phyloP scores from a whole-genome alignment of 2,329 filamentous ascomycete species.

The Malbranchea zuffiana region DNA sequence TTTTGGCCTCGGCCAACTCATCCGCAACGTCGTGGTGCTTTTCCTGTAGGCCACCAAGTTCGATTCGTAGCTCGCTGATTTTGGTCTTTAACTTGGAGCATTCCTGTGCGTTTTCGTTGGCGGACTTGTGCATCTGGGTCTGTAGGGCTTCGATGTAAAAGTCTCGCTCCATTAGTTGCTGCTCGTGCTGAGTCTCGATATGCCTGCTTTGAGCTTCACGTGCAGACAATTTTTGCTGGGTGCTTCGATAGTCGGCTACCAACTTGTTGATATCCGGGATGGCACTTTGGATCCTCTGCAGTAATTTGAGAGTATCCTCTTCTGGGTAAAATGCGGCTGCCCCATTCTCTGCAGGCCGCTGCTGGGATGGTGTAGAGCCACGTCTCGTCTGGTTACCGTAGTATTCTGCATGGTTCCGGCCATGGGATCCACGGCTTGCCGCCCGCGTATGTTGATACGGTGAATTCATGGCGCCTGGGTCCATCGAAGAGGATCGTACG shows the following conservation, averaged over 20 bases:
- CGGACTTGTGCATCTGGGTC: constrained; percentile 39
- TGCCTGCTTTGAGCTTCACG: constrained; percentile 42
- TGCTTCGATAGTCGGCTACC: constrained; percentile 39
- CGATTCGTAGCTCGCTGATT: constrained; percentile 40
- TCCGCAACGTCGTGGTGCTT: constrained; percentile 43
- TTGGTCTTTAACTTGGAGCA: constrained; percentile 32
- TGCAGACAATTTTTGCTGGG: constrained; percentile 39
- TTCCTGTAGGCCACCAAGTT: constrained; percentile 43
- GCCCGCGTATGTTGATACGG: constrained; percentile 24
- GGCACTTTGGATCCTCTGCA: constrained; percentile 36
- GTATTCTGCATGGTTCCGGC: constrained; percentile 23
- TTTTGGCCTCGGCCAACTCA: constrained; percentile 35
- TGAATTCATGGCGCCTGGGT: constrained; percentile 17
- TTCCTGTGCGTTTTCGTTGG: constrained; percentile 42
- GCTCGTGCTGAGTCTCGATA: constrained; percentile 40
- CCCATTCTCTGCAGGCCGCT: constrained; percentile 22
- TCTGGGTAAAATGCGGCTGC: constrained; percentile 4
- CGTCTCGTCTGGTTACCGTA: constrained; percentile 24
- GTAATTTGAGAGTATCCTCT: constrained; percentile 30
- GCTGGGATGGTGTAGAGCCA: constrained; percentile 20
- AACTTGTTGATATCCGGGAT: constrained; percentile 38
- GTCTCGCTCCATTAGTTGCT: constrained; percentile 43
- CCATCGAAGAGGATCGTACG: constrained; percentile 29
- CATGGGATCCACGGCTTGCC: constrained; percentile 18
- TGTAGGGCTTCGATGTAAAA: constrained; percentile 43